phyloP scores from a whole-genome alignment of 176 grass and related monocot species.

The Oryza longistaminata region DNA sequence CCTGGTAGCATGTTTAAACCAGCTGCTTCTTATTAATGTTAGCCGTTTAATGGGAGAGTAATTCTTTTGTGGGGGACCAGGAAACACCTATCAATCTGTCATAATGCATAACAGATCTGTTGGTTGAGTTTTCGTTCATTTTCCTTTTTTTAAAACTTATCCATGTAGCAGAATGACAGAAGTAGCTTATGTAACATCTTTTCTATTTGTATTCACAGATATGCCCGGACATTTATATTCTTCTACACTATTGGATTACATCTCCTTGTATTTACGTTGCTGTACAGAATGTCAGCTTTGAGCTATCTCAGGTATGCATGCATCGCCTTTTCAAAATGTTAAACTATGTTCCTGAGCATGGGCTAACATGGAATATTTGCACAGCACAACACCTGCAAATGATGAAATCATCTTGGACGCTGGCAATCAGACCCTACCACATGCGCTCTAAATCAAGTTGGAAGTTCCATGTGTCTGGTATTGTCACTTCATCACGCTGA shows the following conservation, averaged over 20 bases:
- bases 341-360: slow-evolving; percentile 21
- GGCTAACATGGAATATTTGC: slow-evolving; percentile 30
- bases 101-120: neutral
- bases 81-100: neutral
- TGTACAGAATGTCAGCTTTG: slow-evolving; percentile 97
- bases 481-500: slow-evolving; percentile 22
- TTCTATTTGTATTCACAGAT: slow-evolving; percentile 54
- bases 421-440: slow-evolving; percentile 70
- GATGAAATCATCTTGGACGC: slow-evolving; percentile 79
- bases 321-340: neutral
- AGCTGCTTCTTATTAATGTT: neutral
- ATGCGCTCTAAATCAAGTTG: slow-evolving; percentile 35
- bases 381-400: slow-evolving; percentile 59
- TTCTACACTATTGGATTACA: slow-evolving; percentile 99
- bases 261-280: slow-evolving; percentile 96
- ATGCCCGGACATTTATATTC: slow-evolving; percentile 95
- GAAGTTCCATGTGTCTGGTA: slow-evolving; percentile 18
- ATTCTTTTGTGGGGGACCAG: neutral
- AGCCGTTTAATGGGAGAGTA: neutral
- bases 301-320: slow-evolving; percentile 82
- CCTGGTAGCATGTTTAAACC: neutral
- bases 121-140: neutral
- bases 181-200: neutral
- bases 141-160: neutral
- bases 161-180: neutral